Evolutionary conservation across 495 filamentous ascomycete species (phyloP).

Genomic region (Penicillium herquei): DNA sequence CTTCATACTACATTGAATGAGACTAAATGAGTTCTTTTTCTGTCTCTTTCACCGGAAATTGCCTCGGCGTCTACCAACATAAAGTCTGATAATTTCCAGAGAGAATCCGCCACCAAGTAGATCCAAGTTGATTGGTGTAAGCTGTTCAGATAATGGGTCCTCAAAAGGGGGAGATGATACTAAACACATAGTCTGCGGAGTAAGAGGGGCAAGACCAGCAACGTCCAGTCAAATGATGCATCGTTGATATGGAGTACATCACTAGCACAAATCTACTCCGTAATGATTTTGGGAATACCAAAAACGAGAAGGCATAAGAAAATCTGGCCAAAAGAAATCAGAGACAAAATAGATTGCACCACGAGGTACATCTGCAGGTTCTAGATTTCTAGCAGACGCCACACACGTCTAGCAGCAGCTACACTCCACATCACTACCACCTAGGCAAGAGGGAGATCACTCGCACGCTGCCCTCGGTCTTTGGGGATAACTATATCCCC

Average conservation of each 20-base stretch:
- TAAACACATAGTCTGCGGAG: no score
- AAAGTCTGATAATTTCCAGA: no score
- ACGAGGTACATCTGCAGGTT: constrained; percentile 3
- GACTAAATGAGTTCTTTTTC: no score
- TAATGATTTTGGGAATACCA: not conserved
- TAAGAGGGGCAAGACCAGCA: no score
- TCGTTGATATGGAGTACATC: not conserved
- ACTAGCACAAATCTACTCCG: not conserved
- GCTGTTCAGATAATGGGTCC: no score
- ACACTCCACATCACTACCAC: not conserved
- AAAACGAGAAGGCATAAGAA: not conserved
- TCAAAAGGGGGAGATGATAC: not conserved
- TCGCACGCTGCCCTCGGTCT: no score
- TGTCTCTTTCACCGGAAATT: not conserved
- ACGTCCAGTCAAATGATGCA: no score
- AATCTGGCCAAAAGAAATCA: not conserved
- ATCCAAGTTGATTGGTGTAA: not conserved
- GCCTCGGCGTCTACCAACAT: not conserved
- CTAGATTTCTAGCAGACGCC: constrained; percentile 4
- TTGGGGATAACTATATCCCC: not conserved
- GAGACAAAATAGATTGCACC: not conserved
- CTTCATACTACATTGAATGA: not conserved
- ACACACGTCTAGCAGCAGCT: constrained; percentile 10
- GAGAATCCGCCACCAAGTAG: no score
- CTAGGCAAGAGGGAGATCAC: not conserved